Evolutionary conservation across 345 rosid species (phyloP), one percentile per base, ranked within the genome.

Genomic region (Cochlearia excelsa): DNA sequence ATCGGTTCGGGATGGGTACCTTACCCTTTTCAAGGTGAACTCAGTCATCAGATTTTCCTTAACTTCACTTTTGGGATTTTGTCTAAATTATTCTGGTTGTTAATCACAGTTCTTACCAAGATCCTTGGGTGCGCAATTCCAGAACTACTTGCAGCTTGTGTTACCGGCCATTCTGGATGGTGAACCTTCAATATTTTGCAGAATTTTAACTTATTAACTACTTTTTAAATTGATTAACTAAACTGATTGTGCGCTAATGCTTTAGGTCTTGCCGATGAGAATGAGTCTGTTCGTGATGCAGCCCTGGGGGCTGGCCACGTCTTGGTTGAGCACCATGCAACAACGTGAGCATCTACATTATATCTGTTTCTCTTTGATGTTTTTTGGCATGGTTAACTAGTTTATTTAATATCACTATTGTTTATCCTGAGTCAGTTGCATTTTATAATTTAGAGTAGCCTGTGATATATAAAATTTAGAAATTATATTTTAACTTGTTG

Each of bases 241-340:
- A 54, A 54, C 3, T 59, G 39, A 40, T 82, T 43, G 54, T 43
- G 49, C 11, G 1, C 61, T 51, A 42, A 50, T 56, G 43, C 51
- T 72, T 29, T 78, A 93, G 99, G 99, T 71, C 96, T 93, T 53
- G 97, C 97, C 11, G 97, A 93, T 81, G 99, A 93, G 82, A 93
- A 89, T 73, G 99, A 93, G 75, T 89, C 99, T 65, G 99, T 93
- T 37, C 95, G 99, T 55, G 99, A 93, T 50, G 99, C 97, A 35
- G 99, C 99, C 70, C 76, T 93, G 44, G 97, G 95, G 58, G 95
- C 99, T 73, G 99, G 99, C 34, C 99, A 89, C 85, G 84, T 93
- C 50, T 75, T 93, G 70, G 99, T 93, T 37, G 97, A 93, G 81
- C 99, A 93, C 69, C 87, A 93, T 71, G 99, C 99, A 54, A 82